A percentile compares a stretch with the other conserved stretches of the same genome.
phyloP scores from a whole-genome alignment of 805 yeast genomes.

The Zygoascus flipseniorum region DNA sequence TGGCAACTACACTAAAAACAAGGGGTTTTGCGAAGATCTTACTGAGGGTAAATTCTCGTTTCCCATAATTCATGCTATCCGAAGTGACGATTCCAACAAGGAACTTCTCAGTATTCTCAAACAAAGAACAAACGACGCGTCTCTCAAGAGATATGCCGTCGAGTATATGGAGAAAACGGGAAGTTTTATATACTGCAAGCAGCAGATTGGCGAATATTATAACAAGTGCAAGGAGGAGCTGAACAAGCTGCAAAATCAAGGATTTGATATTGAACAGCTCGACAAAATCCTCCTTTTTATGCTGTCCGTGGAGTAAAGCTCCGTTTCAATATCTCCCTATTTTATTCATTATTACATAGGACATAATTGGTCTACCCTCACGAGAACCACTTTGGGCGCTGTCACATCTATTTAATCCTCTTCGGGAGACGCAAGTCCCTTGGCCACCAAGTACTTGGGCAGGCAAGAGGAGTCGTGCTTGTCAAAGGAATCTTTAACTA shows the following conservation, averaged over 20 bases:
- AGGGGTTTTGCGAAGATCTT: constrained; percentile 80
- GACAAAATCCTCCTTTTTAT: constrained; percentile 9
- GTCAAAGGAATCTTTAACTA: constrained; percentile 27
- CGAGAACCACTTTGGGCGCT: background rate
- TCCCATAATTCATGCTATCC: constrained; percentile 66
- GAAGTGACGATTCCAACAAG: constrained; percentile 29
- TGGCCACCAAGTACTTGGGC: constrained; percentile 25
- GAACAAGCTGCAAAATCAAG: constrained; percentile 6
- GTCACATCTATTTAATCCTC: background rate
- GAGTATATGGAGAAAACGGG: constrained; percentile 35
- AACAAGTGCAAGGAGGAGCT: constrained; percentile 19
- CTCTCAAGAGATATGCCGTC: constrained; percentile 44
- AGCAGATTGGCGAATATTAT: constrained; percentile 25
- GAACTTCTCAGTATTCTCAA: constrained; percentile 43
- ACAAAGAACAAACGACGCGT: constrained; percentile 42
- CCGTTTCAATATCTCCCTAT: background rate
- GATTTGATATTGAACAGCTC: constrained; percentile 8
- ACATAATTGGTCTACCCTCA: background rate
- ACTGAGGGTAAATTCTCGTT: constrained; percentile 85
- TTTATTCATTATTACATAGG: background rate
- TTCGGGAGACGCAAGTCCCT: constrained; percentile 12
- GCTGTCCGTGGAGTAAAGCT: background rate
- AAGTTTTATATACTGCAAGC: constrained; percentile 34
- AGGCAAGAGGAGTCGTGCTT: constrained; percentile 32
- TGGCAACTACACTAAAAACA: constrained; percentile 42